Evolutionary conservation across 768 basidiomycete species (phyloP).

Genomic region (Hericium alpestre): DNA sequence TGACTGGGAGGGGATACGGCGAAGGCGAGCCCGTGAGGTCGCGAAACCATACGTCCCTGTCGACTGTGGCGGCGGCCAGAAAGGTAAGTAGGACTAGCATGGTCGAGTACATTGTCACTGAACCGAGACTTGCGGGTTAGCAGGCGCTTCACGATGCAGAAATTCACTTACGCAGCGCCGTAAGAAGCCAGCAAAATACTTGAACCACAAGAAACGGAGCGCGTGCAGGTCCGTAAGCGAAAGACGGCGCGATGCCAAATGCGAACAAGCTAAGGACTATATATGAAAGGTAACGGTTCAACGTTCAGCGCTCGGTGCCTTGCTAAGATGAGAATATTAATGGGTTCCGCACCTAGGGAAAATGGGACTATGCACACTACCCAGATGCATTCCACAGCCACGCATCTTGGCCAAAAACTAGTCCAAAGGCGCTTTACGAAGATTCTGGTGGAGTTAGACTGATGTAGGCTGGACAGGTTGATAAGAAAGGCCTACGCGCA

Average conservation of each 20-base stretch:
- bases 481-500: neutral
- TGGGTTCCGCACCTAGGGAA: slow-evolving; percentile 6
- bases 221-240: neutral
- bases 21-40: slow-evolving; percentile 13
- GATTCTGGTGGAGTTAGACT: neutral
- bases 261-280: slow-evolving; percentile 10
- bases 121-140: too few relatives aligned
- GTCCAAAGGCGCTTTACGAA: slow-evolving; percentile 7
- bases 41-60: slow-evolving; percentile 14
- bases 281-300: neutral
- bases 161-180: slow-evolving; percentile 7
- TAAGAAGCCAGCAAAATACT: slow-evolving; percentile 9
- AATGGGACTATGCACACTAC: slow-evolving; percentile 10
- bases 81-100: slow-evolving; percentile 4
- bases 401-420: slow-evolving; percentile 1
- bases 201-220: slow-evolving; percentile 6
- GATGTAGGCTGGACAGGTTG: too few relatives aligned
- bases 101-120: slow-evolving; percentile 7
- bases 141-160: neutral
- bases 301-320: too few relatives aligned
- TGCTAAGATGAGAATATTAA: too few relatives aligned
- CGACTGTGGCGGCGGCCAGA: slow-evolving; percentile 8
- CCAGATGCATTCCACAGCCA: slow-evolving; percentile 14
- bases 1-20: slow-evolving; percentile 7
- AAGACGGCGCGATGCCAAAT: slow-evolving; percentile 1